These are phyloP conservation scores for Graphium sp. DNA, from an alignment of 2,329 filamentous ascomycete genomes.

Conservation along the genomic window DNA sequence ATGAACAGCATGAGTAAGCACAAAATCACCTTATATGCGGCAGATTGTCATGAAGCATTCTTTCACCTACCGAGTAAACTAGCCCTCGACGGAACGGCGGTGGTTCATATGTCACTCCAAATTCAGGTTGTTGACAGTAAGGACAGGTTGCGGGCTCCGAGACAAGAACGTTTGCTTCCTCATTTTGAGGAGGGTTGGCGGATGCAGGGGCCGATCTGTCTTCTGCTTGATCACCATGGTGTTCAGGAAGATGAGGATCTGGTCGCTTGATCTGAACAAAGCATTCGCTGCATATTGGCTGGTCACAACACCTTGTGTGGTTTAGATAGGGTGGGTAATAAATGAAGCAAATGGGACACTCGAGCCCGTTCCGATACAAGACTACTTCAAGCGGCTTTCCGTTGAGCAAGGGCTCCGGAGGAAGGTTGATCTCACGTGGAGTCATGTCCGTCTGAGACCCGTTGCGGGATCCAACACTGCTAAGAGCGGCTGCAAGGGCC, in stretches of 20 bases:
- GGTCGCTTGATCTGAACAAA: constrained; percentile 97
- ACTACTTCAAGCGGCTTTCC: constrained; percentile 89
- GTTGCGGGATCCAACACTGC: constrained; percentile 50
- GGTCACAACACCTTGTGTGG: constrained; percentile 85
- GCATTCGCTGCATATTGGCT: constrained; percentile 93
- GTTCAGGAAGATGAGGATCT: constrained; percentile 79
- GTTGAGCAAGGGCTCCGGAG: constrained; percentile 75
- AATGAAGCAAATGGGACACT: constrained; percentile 94
- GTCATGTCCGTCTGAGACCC: constrained; percentile 53
- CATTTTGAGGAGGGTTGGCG: constrained; percentile 6
- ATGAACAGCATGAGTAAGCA: too few relatives aligned
- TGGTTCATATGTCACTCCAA: constrained; percentile 86
- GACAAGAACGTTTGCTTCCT: constrained; percentile 42
- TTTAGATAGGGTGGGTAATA: constrained; percentile 93
- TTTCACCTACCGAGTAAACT: constrained; percentile 49
- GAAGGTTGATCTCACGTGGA: constrained; percentile 64
- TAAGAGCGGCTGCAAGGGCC: constrained; percentile 69
- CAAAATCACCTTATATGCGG: too few relatives aligned
- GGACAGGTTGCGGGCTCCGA: constrained; percentile 87
- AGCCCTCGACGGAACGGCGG: constrained; percentile 80
- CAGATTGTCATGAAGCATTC: too few relatives aligned
- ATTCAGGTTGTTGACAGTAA: constrained; percentile 88
- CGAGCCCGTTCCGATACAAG: constrained; percentile 75
- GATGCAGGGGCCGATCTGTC: constrained; percentile 13
- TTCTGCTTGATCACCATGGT: constrained; percentile 33